Evolutionary conservation across 2,329 filamentous ascomycete species (phyloP).

Genomic region (Graphilbum ipis-grandicollis): DNA sequence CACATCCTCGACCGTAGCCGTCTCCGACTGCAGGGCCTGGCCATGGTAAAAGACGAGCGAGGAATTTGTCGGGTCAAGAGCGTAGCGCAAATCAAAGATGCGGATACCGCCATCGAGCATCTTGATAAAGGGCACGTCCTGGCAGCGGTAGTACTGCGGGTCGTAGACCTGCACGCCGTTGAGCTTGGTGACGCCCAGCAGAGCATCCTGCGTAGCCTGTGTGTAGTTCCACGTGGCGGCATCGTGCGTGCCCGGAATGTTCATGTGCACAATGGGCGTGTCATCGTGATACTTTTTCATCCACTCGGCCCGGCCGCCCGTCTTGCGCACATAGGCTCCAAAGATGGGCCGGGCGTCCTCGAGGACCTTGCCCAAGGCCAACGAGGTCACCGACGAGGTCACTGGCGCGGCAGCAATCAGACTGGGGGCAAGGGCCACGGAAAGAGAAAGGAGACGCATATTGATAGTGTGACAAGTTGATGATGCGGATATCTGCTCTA

Average conservation of each 20-base stretch:
- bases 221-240: slow-evolving; percentile 33
- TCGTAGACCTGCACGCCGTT: slow-evolving; percentile 16
- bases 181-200: slow-evolving; percentile 13
- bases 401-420: neutral
- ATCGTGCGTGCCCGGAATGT: slow-evolving; percentile 33
- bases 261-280: slow-evolving; percentile 25
- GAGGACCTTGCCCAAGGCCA: slow-evolving; percentile 23
- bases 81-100: slow-evolving; percentile 32
- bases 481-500: too few relatives aligned
- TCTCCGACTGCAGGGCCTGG: slow-evolving; percentile 24
- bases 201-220: slow-evolving; percentile 20
- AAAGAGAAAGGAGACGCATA: neutral
- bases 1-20: slow-evolving; percentile 23
- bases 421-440: neutral
- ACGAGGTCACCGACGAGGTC: slow-evolving; percentile 7
- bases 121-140: slow-evolving; percentile 17
- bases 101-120: slow-evolving; percentile 28
- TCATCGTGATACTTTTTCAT: slow-evolving; percentile 25
- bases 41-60: slow-evolving; percentile 31
- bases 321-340: slow-evolving; percentile 15
- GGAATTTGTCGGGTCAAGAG: slow-evolving; percentile 25
- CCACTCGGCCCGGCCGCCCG: slow-evolving; percentile 17
- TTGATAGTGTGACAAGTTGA: too few relatives aligned
- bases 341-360: slow-evolving; percentile 24
- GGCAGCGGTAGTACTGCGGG: slow-evolving; percentile 26